phyloP scores from a whole-genome alignment of 2,329 filamentous ascomycete species.

The Ophiostoma tasmaniense region DNA sequence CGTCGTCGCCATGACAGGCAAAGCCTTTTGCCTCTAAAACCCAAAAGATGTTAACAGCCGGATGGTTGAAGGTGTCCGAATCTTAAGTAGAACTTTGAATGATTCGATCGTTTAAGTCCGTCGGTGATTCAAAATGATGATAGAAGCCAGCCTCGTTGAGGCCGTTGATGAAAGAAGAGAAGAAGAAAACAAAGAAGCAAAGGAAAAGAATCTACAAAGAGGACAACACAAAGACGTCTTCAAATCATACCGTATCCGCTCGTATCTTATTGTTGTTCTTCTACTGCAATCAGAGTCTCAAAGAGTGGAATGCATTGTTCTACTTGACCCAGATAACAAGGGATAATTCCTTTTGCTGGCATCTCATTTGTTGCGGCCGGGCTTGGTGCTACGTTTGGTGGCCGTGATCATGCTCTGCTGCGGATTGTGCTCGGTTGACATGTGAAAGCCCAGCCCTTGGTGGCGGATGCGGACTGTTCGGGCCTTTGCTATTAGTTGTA shows the following conservation, averaged over 20 bases:
- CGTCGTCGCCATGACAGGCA: not conserved
- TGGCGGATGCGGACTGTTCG: not conserved
- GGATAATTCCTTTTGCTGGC: not conserved
- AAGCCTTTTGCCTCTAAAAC: not conserved
- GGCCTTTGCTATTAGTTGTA: not conserved
- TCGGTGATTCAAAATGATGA: no score
- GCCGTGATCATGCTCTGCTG: not conserved
- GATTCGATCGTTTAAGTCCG: no score
- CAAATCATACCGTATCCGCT: not conserved
- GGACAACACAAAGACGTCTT: not conserved
- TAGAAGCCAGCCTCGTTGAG: not conserved
- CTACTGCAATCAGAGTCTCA: not conserved
- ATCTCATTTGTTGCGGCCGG: not conserved
- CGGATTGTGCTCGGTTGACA: not conserved
- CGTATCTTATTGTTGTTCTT: not conserved
- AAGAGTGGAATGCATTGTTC: not conserved
- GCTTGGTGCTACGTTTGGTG: not conserved
- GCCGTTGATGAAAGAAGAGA: not conserved
- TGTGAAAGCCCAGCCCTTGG: not conserved
- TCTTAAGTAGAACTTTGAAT: no score
- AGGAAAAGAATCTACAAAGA: not conserved
- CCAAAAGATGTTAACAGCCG: not conserved
- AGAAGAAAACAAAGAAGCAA: not conserved
- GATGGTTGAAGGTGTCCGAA: not conserved
- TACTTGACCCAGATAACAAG: not conserved